Evolutionary conservation across 495 filamentous ascomycete species (phyloP).

Genomic region (Xylaria scruposa): DNA sequence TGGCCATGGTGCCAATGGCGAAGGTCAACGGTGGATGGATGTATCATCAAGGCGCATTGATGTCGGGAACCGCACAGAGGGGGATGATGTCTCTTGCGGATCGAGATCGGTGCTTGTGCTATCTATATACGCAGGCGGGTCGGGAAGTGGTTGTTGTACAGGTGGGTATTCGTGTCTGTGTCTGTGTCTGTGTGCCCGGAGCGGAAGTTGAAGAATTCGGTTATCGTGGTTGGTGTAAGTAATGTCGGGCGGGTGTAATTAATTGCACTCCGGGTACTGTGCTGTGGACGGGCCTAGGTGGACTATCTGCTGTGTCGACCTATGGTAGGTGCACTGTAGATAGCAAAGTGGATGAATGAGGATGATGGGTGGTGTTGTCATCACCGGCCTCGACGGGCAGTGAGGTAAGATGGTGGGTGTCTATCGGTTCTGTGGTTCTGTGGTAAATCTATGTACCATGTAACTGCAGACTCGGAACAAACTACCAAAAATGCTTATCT

Average conservation of each 20-base stretch:
- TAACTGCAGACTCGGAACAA: no score
- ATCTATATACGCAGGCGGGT: background rate
- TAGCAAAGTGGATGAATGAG: background rate
- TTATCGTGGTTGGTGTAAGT: background rate
- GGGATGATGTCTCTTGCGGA: background rate
- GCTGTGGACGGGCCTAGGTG: background rate
- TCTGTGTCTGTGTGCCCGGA: background rate
- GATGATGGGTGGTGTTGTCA: background rate
- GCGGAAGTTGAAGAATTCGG: background rate
- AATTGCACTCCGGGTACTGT: background rate
- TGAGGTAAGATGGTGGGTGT: no score
- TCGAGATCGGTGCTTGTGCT: background rate
- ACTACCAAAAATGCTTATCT: no score
- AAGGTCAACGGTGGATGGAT: constrained; percentile 33
- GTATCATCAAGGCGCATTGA: constrained; percentile 44
- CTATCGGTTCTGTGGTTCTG: no score
- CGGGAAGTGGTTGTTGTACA: background rate
- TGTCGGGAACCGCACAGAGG: constrained; percentile 25
- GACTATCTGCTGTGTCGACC: background rate
- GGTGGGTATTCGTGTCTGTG: background rate
- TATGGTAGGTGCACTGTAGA: no score
- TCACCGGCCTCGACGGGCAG: no score
- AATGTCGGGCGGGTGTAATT: background rate
- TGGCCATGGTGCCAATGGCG: constrained; percentile 55
- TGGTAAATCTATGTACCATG: no score